phyloP scores from a whole-genome alignment of 352 stramenopile species.

The Globisporangium cystogenes region DNA sequence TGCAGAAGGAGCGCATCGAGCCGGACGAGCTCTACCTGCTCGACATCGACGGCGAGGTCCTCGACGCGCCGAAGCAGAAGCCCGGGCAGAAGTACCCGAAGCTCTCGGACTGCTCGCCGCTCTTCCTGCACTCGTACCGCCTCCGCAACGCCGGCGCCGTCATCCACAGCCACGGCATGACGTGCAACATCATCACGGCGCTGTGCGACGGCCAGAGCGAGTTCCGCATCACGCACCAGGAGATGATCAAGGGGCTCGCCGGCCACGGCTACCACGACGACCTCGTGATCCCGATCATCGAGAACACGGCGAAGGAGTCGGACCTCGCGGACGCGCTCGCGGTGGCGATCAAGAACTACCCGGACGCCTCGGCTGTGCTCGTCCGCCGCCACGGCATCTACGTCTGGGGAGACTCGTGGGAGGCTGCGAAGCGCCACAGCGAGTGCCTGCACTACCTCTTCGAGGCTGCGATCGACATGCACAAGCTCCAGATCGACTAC shows the following conservation, averaged over 20 bases:
- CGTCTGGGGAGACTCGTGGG: conserved; percentile 95
- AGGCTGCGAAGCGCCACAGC: conserved; percentile 94
- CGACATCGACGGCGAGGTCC: conserved; percentile 76
- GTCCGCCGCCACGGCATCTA: conserved; percentile 95
- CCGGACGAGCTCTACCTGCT: conserved; percentile 95
- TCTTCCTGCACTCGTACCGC: conserved; percentile 93
- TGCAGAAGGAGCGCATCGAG: conserved; percentile 95
- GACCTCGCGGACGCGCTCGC: conserved; percentile 88
- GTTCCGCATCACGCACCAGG: conserved; percentile 92
- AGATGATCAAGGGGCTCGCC: conserved; percentile 97
- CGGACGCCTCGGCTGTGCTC: conserved; percentile 89
- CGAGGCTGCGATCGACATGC: conserved; percentile 88
- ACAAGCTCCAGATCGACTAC: conserved; percentile 78
- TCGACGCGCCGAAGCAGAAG: conserved; percentile 53
- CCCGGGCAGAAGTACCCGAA: conserved; percentile 51
- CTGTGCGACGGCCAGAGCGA: conserved; percentile 80
- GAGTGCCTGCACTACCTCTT: conserved; percentile 98
- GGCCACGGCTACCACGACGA: conserved; percentile 90
- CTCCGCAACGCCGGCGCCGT: conserved; percentile 69
- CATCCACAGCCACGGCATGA: conserved; percentile 77
- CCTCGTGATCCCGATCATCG: conserved; percentile 95
- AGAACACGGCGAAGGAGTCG: conserved; percentile 94
- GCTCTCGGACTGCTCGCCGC: conserved; percentile 91
- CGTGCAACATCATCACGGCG: conserved; percentile 87
- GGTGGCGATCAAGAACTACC: conserved; percentile 82